These are phyloP conservation scores for Suillus lakei DNA, from an alignment of 768 basidiomycete species.

Conservation along the genomic window DNA sequence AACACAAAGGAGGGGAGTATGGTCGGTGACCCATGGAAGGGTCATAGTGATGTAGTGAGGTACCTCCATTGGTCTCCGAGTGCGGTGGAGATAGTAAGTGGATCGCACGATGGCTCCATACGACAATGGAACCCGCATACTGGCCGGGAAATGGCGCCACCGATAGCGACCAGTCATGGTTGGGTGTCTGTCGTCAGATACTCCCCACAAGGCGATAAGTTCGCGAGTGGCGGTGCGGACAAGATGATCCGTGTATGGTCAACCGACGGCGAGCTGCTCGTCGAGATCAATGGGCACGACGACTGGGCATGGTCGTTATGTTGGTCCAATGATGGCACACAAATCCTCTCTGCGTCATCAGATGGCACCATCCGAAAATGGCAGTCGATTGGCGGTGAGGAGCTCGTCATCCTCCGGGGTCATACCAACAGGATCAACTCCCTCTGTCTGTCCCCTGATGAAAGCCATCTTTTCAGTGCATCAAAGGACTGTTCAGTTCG, in stretches of 20 bases:
- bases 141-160: neutral
- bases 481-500: neutral
- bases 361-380: neutral
- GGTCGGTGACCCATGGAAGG: neutral
- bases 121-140: slow-evolving; percentile 17
- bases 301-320: neutral
- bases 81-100: slow-evolving; percentile 15
- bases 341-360: neutral
- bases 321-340: neutral
- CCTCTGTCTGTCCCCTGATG: neutral
- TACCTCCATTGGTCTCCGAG: slow-evolving; percentile 18
- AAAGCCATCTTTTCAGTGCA: neutral
- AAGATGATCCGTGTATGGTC: neutral
- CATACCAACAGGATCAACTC: neutral
- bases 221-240: neutral
- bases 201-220: neutral
- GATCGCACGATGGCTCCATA: slow-evolving; percentile 15
- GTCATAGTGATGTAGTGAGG: slow-evolving; percentile 1
- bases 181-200: neutral
- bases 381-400: neutral
- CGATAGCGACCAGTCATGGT: neutral
- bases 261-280: neutral
- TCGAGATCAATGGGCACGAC: neutral
- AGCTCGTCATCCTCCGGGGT: neutral
- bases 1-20: neutral